Evolutionary conservation across 2,329 filamentous ascomycete species (phyloP), one percentile per base, ranked within the genome.

Genomic region (Diplodia sapinea): DNA sequence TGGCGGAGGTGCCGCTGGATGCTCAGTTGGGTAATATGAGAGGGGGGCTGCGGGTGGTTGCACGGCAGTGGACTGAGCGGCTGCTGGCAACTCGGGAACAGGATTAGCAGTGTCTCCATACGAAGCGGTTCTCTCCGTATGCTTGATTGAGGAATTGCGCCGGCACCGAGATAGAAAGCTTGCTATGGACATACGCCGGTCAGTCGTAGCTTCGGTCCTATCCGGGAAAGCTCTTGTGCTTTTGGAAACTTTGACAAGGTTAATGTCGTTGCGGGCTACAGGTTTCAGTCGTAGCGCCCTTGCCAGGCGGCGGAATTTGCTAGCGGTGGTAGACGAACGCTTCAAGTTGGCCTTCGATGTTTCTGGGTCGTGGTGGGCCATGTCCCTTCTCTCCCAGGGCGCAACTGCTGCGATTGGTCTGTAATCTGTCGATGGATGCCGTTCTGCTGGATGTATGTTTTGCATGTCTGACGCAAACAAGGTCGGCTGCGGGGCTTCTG

Each of bases 91-190:
- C 15, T 29, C 36, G 9, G 13, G 20, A 8, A 59, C 40, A 43
- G 20, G 20, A 17, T 4, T 12, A 12, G 55, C 38, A 7, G 13
- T 15, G 3, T 23, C 33, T 6, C 17, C 55, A 7, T 31, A 23
- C 8, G 20, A 43, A 17, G 12, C 9, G 15, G 4, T 29, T 7
- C 29, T 3, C 2, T 33, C 31, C 8, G n/a, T 13, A 47, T 6
- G 33, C 38, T 59, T 13, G 15, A n/a, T 29, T 12, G 55, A 43
- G 3, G 38, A 31, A 5, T 8, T 15, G 26, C 17, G 57, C 4
- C 40, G 57, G 8, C 36, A 40, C 7, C 40, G 57, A n/a, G 57
- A n/a, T 17, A 61, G 15, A 17, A 61, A 61, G 57, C 57, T 61
- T 23, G 33, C 54, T n/a, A 40, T 57, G 6, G 57, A 61, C 1